Conservation (phyloP, 352 stramenopile species). For the Phytophthora fragariaefolia region DNA sequence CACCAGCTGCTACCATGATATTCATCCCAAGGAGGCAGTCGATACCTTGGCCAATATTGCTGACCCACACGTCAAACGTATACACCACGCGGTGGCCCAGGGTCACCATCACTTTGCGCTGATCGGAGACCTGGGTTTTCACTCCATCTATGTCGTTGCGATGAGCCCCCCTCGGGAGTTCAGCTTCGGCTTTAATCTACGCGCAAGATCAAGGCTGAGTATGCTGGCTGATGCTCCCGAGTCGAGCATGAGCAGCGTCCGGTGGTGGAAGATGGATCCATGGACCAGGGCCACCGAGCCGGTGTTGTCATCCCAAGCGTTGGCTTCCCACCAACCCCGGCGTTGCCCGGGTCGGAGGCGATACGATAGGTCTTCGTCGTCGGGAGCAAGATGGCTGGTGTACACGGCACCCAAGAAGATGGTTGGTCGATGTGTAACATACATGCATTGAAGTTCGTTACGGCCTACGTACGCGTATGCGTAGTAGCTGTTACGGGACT, state of each 20-base stretch:
- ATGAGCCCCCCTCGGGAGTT: constrained; percentile 11
- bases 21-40: neutral
- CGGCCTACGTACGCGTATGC: constrained; percentile 11
- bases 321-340: constrained; percentile 3
- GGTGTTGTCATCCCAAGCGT: constrained; percentile 3
- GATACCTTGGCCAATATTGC: constrained; percentile 20
- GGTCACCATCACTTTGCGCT: constrained; percentile 32
- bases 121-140: constrained; percentile 15
- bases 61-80: constrained; percentile 28
- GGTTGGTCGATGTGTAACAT: constrained; percentile 5
- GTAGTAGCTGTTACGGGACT: constrained; percentile 6
- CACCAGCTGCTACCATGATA: neutral
- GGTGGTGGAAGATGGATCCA: constrained; percentile 27
- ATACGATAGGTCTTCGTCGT: constrained; percentile 1
- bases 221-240: constrained; percentile 35
- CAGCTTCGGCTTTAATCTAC: constrained; percentile 28
- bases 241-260: constrained; percentile 22
- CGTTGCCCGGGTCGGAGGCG: neutral
- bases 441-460: constrained; percentile 22
- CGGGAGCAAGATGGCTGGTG: neutral
- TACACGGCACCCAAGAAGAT: neutral
- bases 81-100: constrained; percentile 11
- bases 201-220: constrained; percentile 35
- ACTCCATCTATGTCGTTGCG: constrained; percentile 4
- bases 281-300: constrained; percentile 1